phyloP scores from a whole-genome alignment of 305 asterid genomes.

The Fraxinus xanthoxyloides region DNA sequence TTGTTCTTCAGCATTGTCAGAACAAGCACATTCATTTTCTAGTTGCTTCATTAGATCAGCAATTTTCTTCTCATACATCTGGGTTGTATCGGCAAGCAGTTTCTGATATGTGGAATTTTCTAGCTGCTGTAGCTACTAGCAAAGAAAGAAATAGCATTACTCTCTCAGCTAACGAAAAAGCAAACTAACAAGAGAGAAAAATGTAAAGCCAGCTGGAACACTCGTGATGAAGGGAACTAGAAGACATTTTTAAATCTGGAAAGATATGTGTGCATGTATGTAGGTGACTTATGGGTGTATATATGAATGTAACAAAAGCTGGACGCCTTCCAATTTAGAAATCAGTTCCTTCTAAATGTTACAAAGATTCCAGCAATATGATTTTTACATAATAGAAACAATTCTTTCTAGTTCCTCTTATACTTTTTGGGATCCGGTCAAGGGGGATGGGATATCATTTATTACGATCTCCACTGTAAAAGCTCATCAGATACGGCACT shows the following conservation, averaged over 20 bases:
- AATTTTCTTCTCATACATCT: slow-evolving; percentile 78
- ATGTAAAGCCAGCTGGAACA: not conserved
- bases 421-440: not conserved
- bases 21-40: slow-evolving; percentile 34
- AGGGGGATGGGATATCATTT: not conserved
- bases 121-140: slow-evolving; percentile 84
- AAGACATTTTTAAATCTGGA: not conserved
- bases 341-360: not conserved
- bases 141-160: slow-evolving; percentile 49
- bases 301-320: not conserved
- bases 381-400: not conserved
- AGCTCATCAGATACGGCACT: not conserved
- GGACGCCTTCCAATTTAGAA: not conserved
- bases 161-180: slow-evolving; percentile 19
- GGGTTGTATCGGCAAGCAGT: slow-evolving; percentile 67
- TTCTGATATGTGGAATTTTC: slow-evolving; percentile 62
- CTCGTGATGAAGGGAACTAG: not conserved
- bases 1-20: slow-evolving; percentile 51
- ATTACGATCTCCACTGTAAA: not conserved
- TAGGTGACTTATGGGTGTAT: not conserved
- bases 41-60: slow-evolving; percentile 66
- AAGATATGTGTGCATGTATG: not conserved
- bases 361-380: not conserved
- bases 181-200: not conserved
- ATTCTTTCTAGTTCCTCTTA: not conserved